Base-by-base conservation (phyloP, 1,284 basidiomycete species). In the Trichosporon sp. region DNA sequence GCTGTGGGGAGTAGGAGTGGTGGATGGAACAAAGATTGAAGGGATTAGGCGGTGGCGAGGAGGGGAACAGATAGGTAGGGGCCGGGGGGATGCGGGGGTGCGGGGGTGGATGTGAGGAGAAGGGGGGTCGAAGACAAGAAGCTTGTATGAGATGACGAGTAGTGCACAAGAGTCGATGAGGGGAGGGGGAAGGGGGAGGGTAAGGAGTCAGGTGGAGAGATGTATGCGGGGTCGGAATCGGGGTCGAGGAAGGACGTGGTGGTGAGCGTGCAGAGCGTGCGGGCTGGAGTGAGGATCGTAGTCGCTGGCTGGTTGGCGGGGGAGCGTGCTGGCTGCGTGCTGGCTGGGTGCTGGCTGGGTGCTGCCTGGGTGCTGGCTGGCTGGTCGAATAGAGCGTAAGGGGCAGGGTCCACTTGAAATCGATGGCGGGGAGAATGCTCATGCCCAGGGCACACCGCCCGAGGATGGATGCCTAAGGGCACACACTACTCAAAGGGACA, bases 211-310 rank as follows among this genome's bases (percentile, higher is more conserved):
- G 40, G 40, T 46, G 14, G 38, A 40, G 38, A 40, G 12, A 12
- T 12, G 46, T n/a, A 16, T 48, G 46, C 46, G 46, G 46, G 46
- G 46, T 16, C 51, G 51, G 51, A 16, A 7, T 54, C 51, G 51
- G 21, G n/a, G 51, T 26, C 51, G 21, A 46, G 43, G 43, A 46
- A 46, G 43, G 51, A 54, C 51, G 51, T 54, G 51, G 51, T 54
- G 21, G 51, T 54, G 51, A 54, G 51, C 35, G 35, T 2, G 46
- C 3, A 40, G 46, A n/a, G 46, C 19, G 51, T 54, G 51, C 51
- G 51, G 19, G 19, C 19, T 54, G 21, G 19, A 26, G 51, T 54
- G 51, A 54, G 19, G 51, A 19, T 4, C 43, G 4, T 16, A 19
- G 7, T 11, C 8, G 51, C 51, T 54, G 51, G 51, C 51, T 54